Conservation (phyloP, 352 stramenopile species). For the Globisporangium alternatum region DNA sequence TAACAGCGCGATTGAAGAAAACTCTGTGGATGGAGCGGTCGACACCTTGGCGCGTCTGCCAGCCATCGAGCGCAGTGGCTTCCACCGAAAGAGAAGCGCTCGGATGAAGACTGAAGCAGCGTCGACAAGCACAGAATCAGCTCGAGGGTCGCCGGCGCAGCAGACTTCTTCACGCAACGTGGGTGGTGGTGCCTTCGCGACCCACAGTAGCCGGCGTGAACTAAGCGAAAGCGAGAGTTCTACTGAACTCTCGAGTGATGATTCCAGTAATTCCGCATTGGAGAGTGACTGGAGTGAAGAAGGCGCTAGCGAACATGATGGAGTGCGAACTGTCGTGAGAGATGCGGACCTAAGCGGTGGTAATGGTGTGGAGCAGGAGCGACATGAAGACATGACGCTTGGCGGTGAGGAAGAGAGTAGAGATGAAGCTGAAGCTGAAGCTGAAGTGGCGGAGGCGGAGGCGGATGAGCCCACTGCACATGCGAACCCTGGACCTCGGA, state of each 20-base stretch:
- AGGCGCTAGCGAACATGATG: not conserved
- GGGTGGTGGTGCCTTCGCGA: not conserved
- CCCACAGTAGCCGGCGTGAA: too few relatives aligned
- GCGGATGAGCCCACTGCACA: too few relatives aligned
- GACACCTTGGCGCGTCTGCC: not conserved
- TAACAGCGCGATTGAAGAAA: not conserved
- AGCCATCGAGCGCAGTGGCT: not conserved
- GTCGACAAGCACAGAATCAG: not conserved
- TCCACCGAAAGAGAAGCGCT: not conserved
- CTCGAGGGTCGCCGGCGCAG: not conserved
- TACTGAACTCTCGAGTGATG: not conserved
- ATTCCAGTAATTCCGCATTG: not conserved
- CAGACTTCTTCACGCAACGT: too few relatives aligned
- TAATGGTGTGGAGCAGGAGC: not conserved
- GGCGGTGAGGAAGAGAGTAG: not conserved
- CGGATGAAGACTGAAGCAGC: not conserved
- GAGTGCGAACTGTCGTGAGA: not conserved
- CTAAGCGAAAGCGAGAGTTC: not conserved
- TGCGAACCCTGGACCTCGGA: not conserved
- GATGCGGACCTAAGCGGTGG: not conserved
- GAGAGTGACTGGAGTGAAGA: constrained; percentile 3
- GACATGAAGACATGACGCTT: not conserved
- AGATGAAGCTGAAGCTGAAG: not conserved
- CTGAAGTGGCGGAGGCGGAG: too few relatives aligned
- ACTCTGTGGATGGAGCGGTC: not conserved